Evolutionary conservation across 2,329 filamentous ascomycete species (phyloP).

Genomic region (Talaromyces rugulosus): DNA sequence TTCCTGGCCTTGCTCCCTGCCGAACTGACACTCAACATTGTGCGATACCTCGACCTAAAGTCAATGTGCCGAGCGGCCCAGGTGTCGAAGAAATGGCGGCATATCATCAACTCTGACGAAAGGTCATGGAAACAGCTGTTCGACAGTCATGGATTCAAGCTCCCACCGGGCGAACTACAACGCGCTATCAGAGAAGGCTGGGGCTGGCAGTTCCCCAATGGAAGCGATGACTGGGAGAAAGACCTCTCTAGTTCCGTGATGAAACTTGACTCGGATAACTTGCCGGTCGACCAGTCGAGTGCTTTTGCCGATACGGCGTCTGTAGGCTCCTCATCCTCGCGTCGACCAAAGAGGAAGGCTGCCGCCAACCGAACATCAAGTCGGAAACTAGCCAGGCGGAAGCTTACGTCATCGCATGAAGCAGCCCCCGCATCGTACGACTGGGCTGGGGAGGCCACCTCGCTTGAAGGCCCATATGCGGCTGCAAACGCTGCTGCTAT

Average conservation of each 20-base stretch:
- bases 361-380: slow-evolving; percentile 39
- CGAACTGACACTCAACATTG: slow-evolving; percentile 81
- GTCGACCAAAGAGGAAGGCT: slow-evolving; percentile 47
- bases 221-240: slow-evolving; percentile 69
- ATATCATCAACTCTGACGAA: slow-evolving; percentile 87
- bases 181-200: slow-evolving; percentile 86
- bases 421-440: slow-evolving; percentile 34
- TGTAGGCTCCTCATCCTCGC: slow-evolving; percentile 20
- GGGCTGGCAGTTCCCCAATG: slow-evolving; percentile 92
- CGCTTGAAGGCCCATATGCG: slow-evolving; percentile 76
- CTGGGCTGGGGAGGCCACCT: slow-evolving; percentile 45
- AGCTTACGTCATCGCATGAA: slow-evolving; percentile 38
- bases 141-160: slow-evolving; percentile 72
- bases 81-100: slow-evolving; percentile 91
- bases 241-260: slow-evolving; percentile 56
- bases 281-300: slow-evolving; percentile 15
- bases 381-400: slow-evolving; percentile 56
- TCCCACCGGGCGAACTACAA: slow-evolving; percentile 78
- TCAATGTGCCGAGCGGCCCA: slow-evolving; percentile 88
- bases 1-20: slow-evolving; percentile 79
- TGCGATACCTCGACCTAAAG: slow-evolving; percentile 78
- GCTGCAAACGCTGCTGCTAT: slow-evolving; percentile 76
- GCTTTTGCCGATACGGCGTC: slow-evolving; percentile 22
- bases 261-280: slow-evolving; percentile 35
- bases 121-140: slow-evolving; percentile 93